phyloP scores from a whole-genome alignment of 2,329 filamentous ascomycete genomes.

The Stagonosporopsis tanaceti region DNA sequence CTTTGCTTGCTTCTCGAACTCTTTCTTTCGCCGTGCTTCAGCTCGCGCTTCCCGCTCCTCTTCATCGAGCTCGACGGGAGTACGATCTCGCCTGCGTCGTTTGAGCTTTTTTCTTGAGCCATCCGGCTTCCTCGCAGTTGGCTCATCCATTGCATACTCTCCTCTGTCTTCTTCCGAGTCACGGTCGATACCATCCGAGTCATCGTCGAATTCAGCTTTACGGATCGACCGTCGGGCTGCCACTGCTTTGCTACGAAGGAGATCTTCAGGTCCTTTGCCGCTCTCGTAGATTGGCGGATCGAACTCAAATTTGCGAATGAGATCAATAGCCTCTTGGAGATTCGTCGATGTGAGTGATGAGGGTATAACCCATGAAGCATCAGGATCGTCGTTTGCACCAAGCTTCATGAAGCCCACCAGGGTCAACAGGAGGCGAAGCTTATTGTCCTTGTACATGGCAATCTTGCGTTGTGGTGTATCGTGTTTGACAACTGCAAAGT shows the following conservation, averaged over 20 bases:
- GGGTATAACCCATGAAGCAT: slow-evolving; percentile 82
- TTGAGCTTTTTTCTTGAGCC: slow-evolving; percentile 63
- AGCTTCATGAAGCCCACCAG: slow-evolving; percentile 74
- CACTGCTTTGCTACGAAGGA: slow-evolving; percentile 76
- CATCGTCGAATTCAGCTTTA: slow-evolving; percentile 73
- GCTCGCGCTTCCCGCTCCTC: slow-evolving; percentile 67
- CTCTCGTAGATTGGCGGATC: slow-evolving; percentile 80
- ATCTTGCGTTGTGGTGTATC: slow-evolving; percentile 71
- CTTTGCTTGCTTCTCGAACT: slow-evolving; percentile 77
- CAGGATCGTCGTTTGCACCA: slow-evolving; percentile 73
- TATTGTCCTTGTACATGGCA: slow-evolving; percentile 88
- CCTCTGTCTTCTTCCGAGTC: slow-evolving; percentile 63
- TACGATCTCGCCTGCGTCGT: slow-evolving; percentile 65
- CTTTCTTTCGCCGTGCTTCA: slow-evolving; percentile 68
- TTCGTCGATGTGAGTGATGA: slow-evolving; percentile 68
- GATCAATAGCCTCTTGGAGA: slow-evolving; percentile 72
- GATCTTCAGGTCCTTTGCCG: slow-evolving; percentile 75
- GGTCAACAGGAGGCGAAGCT: slow-evolving; percentile 83
- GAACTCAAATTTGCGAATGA: slow-evolving; percentile 80
- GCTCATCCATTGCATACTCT: slow-evolving; percentile 73
- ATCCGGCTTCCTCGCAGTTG: slow-evolving; percentile 65
- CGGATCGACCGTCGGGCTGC: slow-evolving; percentile 50
- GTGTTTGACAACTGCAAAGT: slow-evolving; percentile 53
- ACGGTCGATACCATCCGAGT: slow-evolving; percentile 67
- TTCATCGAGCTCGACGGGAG: slow-evolving; percentile 67